Conservation (phyloP, 805 yeast genomes). For the Starmerella geochares region DNA sequence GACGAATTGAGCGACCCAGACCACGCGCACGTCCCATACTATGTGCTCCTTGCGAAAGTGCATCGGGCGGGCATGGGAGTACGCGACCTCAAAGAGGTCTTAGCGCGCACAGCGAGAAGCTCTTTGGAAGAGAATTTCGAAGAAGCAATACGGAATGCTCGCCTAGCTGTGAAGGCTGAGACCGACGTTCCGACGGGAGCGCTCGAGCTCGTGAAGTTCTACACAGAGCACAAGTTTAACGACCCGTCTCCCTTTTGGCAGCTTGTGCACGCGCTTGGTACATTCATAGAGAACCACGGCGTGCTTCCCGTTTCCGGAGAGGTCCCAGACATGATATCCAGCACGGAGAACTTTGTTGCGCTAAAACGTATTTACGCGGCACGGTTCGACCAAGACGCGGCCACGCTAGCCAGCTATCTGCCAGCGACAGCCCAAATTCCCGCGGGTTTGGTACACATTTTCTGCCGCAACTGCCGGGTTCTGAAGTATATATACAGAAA, state of each 20-base stretch:
- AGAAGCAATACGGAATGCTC: slow-evolving; percentile 41
- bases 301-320: slow-evolving; percentile 52
- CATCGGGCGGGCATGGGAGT: slow-evolving; percentile 31
- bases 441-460: slow-evolving; percentile 36
- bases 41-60: slow-evolving; percentile 51
- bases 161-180: slow-evolving; percentile 35
- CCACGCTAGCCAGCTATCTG: slow-evolving; percentile 30
- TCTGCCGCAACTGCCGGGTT: slow-evolving; percentile 48
- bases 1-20: slow-evolving; percentile 36
- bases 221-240: not conserved
- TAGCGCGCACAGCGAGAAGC: slow-evolving; percentile 34
- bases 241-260: slow-evolving; percentile 46
- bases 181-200: slow-evolving; percentile 18
- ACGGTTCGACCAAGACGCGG: slow-evolving; percentile 45
- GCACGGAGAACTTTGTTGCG: slow-evolving; percentile 49
- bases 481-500: slow-evolving; percentile 3
- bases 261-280: slow-evolving; percentile 43
- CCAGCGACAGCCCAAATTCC: slow-evolving; percentile 32
- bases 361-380: slow-evolving; percentile 49
- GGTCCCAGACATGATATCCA: slow-evolving; percentile 83
- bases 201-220: slow-evolving; percentile 11
- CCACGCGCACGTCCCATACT: slow-evolving; percentile 59
- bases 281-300: slow-evolving; percentile 34
- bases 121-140: slow-evolving; percentile 41
- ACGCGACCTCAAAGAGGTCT: slow-evolving; percentile 36